These are phyloP conservation scores for Irpex sp. DNA, from an alignment of 1,284 basidiomycete species.

Conservation along the genomic window DNA sequence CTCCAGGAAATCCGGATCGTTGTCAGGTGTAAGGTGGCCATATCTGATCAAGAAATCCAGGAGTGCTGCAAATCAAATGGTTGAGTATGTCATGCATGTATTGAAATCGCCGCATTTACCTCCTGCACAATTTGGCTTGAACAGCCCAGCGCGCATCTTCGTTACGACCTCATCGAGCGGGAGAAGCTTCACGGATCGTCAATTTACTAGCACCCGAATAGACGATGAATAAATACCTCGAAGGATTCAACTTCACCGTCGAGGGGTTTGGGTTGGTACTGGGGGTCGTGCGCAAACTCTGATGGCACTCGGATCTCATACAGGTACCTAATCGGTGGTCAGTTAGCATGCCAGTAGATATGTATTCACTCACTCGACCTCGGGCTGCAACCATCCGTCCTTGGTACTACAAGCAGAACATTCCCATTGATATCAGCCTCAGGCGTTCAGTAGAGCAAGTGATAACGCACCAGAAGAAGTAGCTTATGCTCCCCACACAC, in stretches of 20 bases:
- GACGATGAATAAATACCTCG: constrained; percentile 44
- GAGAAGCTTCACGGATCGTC: constrained; percentile 46
- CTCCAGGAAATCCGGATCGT: constrained; percentile 72
- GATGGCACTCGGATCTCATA: constrained; percentile 77
- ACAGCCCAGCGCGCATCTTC: constrained; percentile 61
- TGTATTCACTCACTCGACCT: constrained; percentile 61
- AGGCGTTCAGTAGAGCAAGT: neutral
- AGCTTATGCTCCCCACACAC: constrained; percentile 61
- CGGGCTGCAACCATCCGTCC: constrained; percentile 82
- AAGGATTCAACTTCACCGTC: constrained; percentile 96
- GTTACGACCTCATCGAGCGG: constrained; percentile 48
- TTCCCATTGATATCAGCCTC: neutral
- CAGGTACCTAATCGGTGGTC: constrained; percentile 52
- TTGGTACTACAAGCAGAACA: constrained; percentile 44
- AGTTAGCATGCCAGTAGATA: neutral
- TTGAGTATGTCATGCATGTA: neutral
- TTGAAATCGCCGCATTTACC: constrained; percentile 37
- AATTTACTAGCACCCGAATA: neutral
- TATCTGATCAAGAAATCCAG: constrained; percentile 83
- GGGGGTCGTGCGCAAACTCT: constrained; percentile 31
- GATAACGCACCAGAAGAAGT: constrained; percentile 58
- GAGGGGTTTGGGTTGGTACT: constrained; percentile 68
- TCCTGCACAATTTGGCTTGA: constrained; percentile 85
- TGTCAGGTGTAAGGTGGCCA: constrained; percentile 74
- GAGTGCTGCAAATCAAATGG: constrained; percentile 47